Evolutionary conservation across 441 rosid genomes (phyloP), one percentile per base, ranked within the genome.

Genomic region (Gossypium laxum): DNA sequence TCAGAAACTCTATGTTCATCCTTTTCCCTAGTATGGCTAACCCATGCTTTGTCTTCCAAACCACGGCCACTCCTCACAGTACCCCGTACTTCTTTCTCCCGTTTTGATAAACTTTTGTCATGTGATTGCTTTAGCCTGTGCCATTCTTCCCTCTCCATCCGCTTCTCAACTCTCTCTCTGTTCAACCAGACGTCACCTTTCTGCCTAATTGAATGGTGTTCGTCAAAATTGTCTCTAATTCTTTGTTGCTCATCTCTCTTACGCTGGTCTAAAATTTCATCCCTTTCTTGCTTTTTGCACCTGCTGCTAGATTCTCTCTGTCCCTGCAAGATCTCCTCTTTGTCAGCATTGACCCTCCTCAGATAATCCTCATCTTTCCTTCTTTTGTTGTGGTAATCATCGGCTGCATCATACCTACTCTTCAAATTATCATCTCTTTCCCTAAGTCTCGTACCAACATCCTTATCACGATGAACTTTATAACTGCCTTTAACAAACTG

Each of bases 181-280:
- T 77, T 87, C 64, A 78, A 60, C 87, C 87, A 85, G 57, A 65
- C 75, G 76, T 91, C 95, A 76, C 89, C 97, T 80, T 85, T 91
- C 63, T 87, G 92, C 83, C 92, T 85, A 69, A 77, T 80, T 83
- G 94, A 81, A 73, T 80, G 85, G 81, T 82, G 87, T 73, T 87
- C 95, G 38, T 87, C 91, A 79, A 83, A 76, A 78, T 74, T 81
- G 67, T 90, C 98, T 78, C 97, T 87, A 73, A 68, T 85, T 82
- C 91, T 86, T 76, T 83, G 91, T 82, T 84, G 93, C 72, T 85
- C 88, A 57, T 85, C 97, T 90, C 96, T 82, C 86, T 84, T 87
- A 74, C 89, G 84, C 61, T 77, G 87, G 59, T 90, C 94, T 80
- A 85, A 64, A 70, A 76, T 68, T 70, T 87, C 96, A 76, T 87